These are phyloP conservation scores for Blastobotrys proliferans DNA, from an alignment of 1,139 yeast genomes.

Conservation along the genomic window DNA sequence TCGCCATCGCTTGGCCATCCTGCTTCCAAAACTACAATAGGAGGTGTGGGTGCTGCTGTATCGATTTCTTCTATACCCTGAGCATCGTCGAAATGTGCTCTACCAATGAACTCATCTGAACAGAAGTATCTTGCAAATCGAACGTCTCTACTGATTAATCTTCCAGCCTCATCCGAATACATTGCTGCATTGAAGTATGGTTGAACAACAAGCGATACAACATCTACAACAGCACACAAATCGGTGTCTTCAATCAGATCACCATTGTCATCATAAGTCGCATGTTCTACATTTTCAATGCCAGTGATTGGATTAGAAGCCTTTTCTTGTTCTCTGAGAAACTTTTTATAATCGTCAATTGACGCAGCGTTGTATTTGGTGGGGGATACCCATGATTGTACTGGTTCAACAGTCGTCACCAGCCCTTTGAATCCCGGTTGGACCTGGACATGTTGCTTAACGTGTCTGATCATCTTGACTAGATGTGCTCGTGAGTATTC, in stretches of 20 bases:
- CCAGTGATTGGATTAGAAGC: conserved; percentile 7
- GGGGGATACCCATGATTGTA: conserved; percentile 27
- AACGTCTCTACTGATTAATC: conserved; percentile 26
- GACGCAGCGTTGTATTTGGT: conserved; percentile 25
- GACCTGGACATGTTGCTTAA: conserved; percentile 16
- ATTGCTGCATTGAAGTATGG: conserved; percentile 27
- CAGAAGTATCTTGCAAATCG: conserved; percentile 30
- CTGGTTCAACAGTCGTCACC: conserved; percentile 30
- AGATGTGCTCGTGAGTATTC: conserved; percentile 25
- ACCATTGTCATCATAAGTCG: neutral
- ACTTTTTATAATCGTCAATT: conserved; percentile 20
- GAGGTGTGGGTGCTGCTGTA: conserved; percentile 13
- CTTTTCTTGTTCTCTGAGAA: conserved; percentile 8
- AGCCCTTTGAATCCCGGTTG: conserved; percentile 18
- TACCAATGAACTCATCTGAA: conserved; percentile 27
- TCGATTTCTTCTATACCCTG: conserved; percentile 6
- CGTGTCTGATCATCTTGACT: conserved; percentile 26
- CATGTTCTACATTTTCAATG: neutral
- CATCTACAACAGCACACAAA: conserved; percentile 29
- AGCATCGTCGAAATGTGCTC: conserved; percentile 19
- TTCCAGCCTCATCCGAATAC: conserved; percentile 23
- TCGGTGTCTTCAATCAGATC: conserved; percentile 24
- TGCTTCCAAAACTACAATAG: conserved; percentile 55
- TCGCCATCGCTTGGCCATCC: conserved; percentile 68
- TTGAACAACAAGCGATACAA: conserved; percentile 27